Conservation (phyloP, 2,329 filamentous ascomycete genomes). For the Fusarium palustre region DNA sequence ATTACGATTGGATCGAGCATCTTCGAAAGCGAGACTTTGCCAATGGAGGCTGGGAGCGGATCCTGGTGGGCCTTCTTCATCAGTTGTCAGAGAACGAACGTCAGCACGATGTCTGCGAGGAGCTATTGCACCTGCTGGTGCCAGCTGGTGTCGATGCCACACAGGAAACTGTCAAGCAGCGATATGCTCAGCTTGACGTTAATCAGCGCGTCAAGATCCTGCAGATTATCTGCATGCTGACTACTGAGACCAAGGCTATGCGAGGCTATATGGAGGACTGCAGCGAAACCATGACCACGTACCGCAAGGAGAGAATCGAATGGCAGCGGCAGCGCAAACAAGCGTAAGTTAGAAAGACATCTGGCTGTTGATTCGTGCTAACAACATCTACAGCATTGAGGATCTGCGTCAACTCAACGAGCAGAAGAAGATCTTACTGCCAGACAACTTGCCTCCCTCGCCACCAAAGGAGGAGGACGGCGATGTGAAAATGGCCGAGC, state of each 20-base stretch:
- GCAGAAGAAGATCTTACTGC: conserved; percentile 77
- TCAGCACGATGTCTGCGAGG: conserved; percentile 78
- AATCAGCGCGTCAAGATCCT: conserved; percentile 84
- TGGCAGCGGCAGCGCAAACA: conserved; percentile 82
- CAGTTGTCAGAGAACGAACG: conserved; percentile 83
- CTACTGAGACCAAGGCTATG: conserved; percentile 85
- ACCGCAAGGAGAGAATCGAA: conserved; percentile 95
- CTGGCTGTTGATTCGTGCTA: not conserved
- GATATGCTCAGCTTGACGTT: conserved; percentile 82
- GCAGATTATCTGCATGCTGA: conserved; percentile 87
- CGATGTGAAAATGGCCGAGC: conserved; percentile 71
- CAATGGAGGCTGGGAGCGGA: conserved; percentile 90
- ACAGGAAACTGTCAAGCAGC: conserved; percentile 75
- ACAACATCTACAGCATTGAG: conserved; percentile 66
- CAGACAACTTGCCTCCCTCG: conserved; percentile 76
- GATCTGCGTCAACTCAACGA: conserved; percentile 78
- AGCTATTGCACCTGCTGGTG: conserved; percentile 82
- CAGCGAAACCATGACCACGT: conserved; percentile 91
- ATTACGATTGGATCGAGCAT: conserved; percentile 87
- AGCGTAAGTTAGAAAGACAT: conserved; percentile 60
- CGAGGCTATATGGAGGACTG: conserved; percentile 92
- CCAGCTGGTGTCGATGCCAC: conserved; percentile 81
- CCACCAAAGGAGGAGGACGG: conserved; percentile 68
- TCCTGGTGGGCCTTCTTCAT: conserved; percentile 86
- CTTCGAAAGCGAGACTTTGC: conserved; percentile 85